Base-by-base conservation (phyloP, 768 basidiomycete genomes). In the Tulasnella sp. region DNA sequence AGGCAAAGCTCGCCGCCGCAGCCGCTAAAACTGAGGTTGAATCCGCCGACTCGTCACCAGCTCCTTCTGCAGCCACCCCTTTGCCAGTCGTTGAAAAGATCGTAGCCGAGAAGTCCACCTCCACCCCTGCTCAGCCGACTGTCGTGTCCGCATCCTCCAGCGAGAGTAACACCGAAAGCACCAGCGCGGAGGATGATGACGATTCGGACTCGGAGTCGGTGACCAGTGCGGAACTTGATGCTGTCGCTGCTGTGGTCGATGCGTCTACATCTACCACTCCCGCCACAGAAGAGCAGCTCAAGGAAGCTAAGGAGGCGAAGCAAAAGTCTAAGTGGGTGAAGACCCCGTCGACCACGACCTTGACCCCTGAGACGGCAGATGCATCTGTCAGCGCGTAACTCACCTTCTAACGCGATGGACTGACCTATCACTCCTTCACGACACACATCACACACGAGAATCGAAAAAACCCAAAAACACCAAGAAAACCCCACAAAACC, bases 1-100 rank as follows among this genome's bases (percentile, higher is more conserved):
- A 61, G 61, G 62, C 60, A 36, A 65, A 66, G 52, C 62, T 60
- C 29, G 53, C 50, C 41, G 21, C 40, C 8, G 15, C 58, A 5
- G n/a, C 58, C 40, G 15, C 49, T 6, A 49, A 48, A 25, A 32
- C 45, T 3, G 57, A 6, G 27, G 19, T 39, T n/a, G n/a, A 27
- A 6, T 23, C 45, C 5, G 45, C 25, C 23, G 45, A 46, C 45
- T 46, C 45, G 45, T 51, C 49, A n/a, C n/a, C n/a, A n/a, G n/a
- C n/a, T n/a, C n/a, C n/a, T n/a, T n/a, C n/a, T n/a, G n/a, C n/a
- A n/a, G n/a, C n/a, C n/a, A n/a, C n/a, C n/a, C n/a, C n/a, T n/a
- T n/a, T n/a, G n/a, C n/a, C n/a, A n/a, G n/a, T n/a, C n/a, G n/a
- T n/a, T n/a, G n/a, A n/a, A n/a, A n/a, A n/a, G n/a, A n/a, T n/a